A percentile compares a stretch with the other conserved stretches of the same genome.
Conservation (phyloP, 441 rosid genomes). For the Bocquillonia castaneifolia region DNA sequence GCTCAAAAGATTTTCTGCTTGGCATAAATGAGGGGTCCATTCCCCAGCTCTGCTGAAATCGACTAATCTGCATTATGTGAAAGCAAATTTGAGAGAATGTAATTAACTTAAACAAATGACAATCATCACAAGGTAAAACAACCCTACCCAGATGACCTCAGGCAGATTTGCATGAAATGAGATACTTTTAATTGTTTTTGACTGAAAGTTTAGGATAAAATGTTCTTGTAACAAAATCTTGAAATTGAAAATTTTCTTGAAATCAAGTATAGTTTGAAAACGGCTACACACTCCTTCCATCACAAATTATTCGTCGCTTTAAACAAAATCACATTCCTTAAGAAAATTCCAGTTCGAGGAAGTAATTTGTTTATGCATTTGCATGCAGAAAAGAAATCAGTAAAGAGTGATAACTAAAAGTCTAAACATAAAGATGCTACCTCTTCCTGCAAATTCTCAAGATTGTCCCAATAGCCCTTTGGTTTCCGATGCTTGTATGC, state of each 20-base stretch:
- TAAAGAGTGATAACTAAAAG: too few relatives aligned
- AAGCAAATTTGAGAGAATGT: not conserved
- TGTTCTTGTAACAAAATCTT: not conserved
- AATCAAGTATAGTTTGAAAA: not conserved
- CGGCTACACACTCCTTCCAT: too few relatives aligned
- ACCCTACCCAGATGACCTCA: too few relatives aligned
- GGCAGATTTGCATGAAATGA: too few relatives aligned
- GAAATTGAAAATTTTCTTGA: not conserved
- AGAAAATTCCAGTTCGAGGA: too few relatives aligned
- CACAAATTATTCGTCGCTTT: too few relatives aligned
- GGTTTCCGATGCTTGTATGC: slow-evolving; percentile 95
- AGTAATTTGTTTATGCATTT: too few relatives aligned
- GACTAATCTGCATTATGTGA: slow-evolving; percentile 42
- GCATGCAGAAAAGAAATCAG: too few relatives aligned
- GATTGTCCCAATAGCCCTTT: slow-evolving; percentile 95
- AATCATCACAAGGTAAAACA: not conserved
- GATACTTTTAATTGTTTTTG: too few relatives aligned
- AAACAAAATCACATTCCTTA: too few relatives aligned
- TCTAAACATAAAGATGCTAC: slow-evolving; percentile 29
- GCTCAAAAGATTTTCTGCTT: slow-evolving; percentile 87
- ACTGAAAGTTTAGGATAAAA: too few relatives aligned
- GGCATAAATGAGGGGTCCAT: slow-evolving; percentile 96
- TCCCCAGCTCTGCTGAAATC: slow-evolving; percentile 89
- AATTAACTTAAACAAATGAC: not conserved
- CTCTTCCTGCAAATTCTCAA: slow-evolving; percentile 87